These are phyloP conservation scores for Theobroma grandiflorum DNA, from an alignment of 441 rosid species.

Conservation along the genomic window DNA sequence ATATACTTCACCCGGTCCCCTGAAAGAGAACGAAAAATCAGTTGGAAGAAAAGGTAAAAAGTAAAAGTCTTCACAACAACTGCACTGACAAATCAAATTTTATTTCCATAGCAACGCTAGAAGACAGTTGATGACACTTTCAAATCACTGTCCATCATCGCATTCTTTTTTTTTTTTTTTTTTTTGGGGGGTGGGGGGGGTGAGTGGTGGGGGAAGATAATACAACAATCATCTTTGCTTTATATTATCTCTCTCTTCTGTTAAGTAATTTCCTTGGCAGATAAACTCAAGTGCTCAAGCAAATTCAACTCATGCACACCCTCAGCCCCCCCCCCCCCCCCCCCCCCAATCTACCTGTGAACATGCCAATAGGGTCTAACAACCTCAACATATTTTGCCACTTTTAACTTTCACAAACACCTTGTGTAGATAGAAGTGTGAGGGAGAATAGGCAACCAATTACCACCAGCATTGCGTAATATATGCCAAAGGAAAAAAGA, in stretches of 20 bases:
- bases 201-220: background rate
- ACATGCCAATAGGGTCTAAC: conserved; percentile 1
- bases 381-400: conserved; percentile 4
- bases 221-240: conserved; percentile 18
- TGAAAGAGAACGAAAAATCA: conserved; percentile 33
- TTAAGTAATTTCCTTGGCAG: conserved; percentile 1
- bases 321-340: background rate
- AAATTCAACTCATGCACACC: conserved; percentile 1
- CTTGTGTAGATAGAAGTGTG: background rate
- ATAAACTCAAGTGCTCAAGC: conserved; percentile 6
- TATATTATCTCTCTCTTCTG: conserved; percentile 10
- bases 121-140: background rate
- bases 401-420: conserved; percentile 5
- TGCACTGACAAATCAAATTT: background rate
- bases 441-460: background rate
- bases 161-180: background rate
- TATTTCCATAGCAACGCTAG: conserved; percentile 2
- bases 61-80: background rate
- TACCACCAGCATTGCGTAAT: background rate
- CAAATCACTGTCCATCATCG: conserved; percentile 5
- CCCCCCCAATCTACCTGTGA: background rate
- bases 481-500: conserved; percentile 7
- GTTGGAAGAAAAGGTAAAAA: background rate
- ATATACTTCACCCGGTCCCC: conserved; percentile 91
- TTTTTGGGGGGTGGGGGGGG: too few species aligned